Conservation (phyloP, 2,329 filamentous ascomycete species). For the Aureobasidium uvarum region DNA sequence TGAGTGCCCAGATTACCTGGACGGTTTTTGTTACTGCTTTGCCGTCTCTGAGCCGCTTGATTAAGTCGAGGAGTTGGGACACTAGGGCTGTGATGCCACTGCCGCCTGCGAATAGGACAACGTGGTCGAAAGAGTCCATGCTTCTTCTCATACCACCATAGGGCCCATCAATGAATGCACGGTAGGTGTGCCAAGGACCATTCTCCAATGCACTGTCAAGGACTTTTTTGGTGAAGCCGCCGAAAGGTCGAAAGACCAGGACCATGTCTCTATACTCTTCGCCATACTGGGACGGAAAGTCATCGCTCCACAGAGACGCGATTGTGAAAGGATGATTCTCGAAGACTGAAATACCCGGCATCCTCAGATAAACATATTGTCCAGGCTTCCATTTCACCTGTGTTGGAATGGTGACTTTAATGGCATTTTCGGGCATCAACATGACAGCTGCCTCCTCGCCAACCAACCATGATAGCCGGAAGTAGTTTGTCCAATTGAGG, state of each 20-base stretch:
- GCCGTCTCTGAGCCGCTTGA: slow-evolving; percentile 92
- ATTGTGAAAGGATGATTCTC: slow-evolving; percentile 97
- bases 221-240: slow-evolving; percentile 83
- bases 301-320: slow-evolving; percentile 84
- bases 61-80: slow-evolving; percentile 86
- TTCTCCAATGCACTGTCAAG: slow-evolving; percentile 79
- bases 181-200: slow-evolving; percentile 86
- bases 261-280: slow-evolving; percentile 85
- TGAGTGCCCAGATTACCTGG: slow-evolving; percentile 90
- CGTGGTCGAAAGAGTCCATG: slow-evolving; percentile 88
- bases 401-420: slow-evolving; percentile 92
- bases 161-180: slow-evolving; percentile 88
- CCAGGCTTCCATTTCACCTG: slow-evolving; percentile 91
- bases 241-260: slow-evolving; percentile 86
- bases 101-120: slow-evolving; percentile 88
- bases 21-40: slow-evolving; percentile 91
- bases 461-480: slow-evolving; percentile 75
- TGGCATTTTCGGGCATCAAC: slow-evolving; percentile 85
- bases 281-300: slow-evolving; percentile 89
- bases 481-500: slow-evolving; percentile 84
- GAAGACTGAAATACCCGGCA: slow-evolving; percentile 86
- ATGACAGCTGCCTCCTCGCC: slow-evolving; percentile 90
- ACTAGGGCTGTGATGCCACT: slow-evolving; percentile 93
- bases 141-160: slow-evolving; percentile 93
- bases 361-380: slow-evolving; percentile 90